phyloP scores from a whole-genome alignment of 192 early-diverging fungal genomes.

The Lunasporangiospora selenospora region DNA sequence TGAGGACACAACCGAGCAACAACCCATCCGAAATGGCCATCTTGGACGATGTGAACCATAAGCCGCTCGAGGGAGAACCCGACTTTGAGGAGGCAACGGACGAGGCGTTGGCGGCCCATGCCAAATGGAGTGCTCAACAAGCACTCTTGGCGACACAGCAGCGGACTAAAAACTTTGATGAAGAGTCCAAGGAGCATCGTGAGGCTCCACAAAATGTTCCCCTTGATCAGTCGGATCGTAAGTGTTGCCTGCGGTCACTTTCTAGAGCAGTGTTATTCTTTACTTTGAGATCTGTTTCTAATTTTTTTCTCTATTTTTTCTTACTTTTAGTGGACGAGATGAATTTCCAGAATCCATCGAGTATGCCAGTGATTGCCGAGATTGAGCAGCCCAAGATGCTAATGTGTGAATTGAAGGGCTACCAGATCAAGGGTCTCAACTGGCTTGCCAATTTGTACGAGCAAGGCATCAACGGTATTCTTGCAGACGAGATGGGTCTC shows the following conservation, averaged over 20 bases:
- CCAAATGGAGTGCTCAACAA: constrained; percentile 68
- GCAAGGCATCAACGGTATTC: constrained; percentile 82
- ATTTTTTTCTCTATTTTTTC: neutral
- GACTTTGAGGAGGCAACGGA: too few species aligned
- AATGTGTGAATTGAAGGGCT: constrained; percentile 77
- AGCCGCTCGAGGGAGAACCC: too few species aligned
- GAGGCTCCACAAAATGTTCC: constrained; percentile 31
- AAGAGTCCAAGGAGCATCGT: constrained; percentile 30
- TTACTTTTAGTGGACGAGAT: constrained; percentile 62
- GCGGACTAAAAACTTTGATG: constrained; percentile 70
- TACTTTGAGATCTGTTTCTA: too few species aligned
- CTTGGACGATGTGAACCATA: too few species aligned
- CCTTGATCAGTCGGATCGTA: constrained; percentile 44
- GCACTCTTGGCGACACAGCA: constrained; percentile 70
- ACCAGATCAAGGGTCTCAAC: constrained; percentile 79
- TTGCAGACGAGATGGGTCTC: constrained; percentile 82
- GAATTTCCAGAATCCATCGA: constrained; percentile 80
- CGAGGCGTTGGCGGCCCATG: constrained; percentile 62
- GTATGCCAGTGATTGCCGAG: constrained; percentile 65
- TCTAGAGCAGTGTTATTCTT: neutral
- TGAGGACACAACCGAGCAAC: constrained; percentile 27
- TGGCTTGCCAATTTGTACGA: constrained; percentile 84
- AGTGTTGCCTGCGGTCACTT: constrained; percentile 1
- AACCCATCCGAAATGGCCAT: too few species aligned
- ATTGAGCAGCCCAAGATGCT: constrained; percentile 82